Percentiles rank a stretch among this genome's conserved stretches.
Evolutionary conservation across 257 asterid species (phyloP).

Genomic region (Marsdenia floribunda): DNA sequence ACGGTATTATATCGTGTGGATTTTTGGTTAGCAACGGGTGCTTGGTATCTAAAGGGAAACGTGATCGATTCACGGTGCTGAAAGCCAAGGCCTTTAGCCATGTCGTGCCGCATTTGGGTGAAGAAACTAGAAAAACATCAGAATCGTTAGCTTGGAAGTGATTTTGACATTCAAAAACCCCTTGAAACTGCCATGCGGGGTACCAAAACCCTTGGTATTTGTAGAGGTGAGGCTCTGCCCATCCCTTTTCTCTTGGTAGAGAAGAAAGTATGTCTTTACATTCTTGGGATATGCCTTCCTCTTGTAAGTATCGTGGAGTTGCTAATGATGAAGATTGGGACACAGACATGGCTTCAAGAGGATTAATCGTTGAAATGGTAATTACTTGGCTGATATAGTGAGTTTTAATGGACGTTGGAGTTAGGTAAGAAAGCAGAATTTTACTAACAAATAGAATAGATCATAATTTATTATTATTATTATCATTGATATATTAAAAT

Average conservation of each 20-base stretch:
- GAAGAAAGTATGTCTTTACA: constrained; percentile 8
- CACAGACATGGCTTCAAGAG: no score
- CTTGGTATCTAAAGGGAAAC: neutral
- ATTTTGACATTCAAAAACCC: constrained; percentile 16
- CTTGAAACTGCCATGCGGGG: constrained; percentile 7
- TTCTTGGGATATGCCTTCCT: constrained; percentile 2
- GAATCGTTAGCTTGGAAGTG: constrained; percentile 15
- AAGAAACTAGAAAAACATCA: constrained; percentile 21
- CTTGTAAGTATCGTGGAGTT: neutral
- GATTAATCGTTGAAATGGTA: no score
- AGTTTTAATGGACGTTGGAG: no score
- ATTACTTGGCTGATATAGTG: no score
- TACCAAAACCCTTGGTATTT: constrained; percentile 27
- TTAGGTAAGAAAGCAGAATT: no score
- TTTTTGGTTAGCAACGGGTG: constrained; percentile 18
- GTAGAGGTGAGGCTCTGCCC: constrained; percentile 16
- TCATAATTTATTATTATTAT: no score
- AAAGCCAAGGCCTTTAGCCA: constrained; percentile 22
- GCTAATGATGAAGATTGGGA: no score
- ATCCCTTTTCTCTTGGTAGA: constrained; percentile 23
- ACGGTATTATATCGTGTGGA: constrained; percentile 23
- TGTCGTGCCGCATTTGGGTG: constrained; percentile 30
- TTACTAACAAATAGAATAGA: no score
- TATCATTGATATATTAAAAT: no score
- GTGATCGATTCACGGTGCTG: constrained; percentile 4